phyloP scores from a whole-genome alignment of 345 rosid species.

The Erodium maritimum region DNA sequence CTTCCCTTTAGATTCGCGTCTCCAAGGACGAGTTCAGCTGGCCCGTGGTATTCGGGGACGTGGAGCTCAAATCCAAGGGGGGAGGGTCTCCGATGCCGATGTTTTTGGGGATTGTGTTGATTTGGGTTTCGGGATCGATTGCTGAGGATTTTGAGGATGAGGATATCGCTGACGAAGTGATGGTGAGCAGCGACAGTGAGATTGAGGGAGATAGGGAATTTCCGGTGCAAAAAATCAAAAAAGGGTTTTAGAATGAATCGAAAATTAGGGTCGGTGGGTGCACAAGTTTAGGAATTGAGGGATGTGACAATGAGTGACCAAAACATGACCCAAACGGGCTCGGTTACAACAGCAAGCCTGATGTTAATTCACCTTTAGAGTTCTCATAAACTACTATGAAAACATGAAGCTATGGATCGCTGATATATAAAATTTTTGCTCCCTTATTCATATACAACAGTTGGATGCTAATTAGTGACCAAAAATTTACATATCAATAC shows the following conservation, averaged over 20 bases:
- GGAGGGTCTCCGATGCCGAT: conserved; percentile 18
- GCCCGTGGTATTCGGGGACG: conserved; percentile 68
- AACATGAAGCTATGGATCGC: too few species aligned
- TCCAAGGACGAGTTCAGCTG: conserved; percentile 45
- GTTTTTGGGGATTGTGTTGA: conserved; percentile 18
- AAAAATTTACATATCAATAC: too few species aligned
- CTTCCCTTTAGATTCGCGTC: conserved; percentile 61
- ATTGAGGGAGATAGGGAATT: conserved; percentile 19
- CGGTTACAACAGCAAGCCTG: conserved; percentile 46
- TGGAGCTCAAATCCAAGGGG: conserved; percentile 53
- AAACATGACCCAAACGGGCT: conserved; percentile 53
- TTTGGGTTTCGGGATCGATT: conserved; percentile 27
- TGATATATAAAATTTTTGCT: too few species aligned
- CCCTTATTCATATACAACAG: too few species aligned
- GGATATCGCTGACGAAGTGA: conserved; percentile 17
- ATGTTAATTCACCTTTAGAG: conserved; percentile 57
- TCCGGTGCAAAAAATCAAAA: conserved; percentile 20
- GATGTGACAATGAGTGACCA: conserved; percentile 26
- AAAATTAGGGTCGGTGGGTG: conserved; percentile 37
- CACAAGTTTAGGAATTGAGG: conserved; percentile 41
- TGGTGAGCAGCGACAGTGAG: conserved; percentile 24
- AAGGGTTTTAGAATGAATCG: conserved; percentile 20
- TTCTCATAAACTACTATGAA: conserved; percentile 42
- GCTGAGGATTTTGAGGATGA: conserved; percentile 48
- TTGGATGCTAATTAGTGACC: too few species aligned